Evolutionary conservation across 441 rosid species (phyloP).

Genomic region (Pelargonium myrrhifolium): DNA sequence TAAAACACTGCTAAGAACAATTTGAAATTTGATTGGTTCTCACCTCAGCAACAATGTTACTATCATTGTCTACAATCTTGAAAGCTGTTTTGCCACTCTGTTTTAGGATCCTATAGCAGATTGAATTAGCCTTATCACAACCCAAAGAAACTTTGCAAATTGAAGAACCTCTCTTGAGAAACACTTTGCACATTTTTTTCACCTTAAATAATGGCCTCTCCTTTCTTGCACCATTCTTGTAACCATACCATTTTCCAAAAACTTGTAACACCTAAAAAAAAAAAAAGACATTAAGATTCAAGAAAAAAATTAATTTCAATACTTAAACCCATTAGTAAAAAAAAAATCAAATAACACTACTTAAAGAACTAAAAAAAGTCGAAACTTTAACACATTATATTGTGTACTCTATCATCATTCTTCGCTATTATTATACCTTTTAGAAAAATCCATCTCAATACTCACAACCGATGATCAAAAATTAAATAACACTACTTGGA

Average conservation of each 20-base stretch:
- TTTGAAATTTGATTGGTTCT: not conserved
- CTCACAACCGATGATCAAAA: too few relatives aligned
- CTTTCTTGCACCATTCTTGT: constrained; percentile 1
- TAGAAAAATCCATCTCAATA: too few relatives aligned
- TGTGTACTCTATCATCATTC: too few relatives aligned
- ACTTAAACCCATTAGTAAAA: too few relatives aligned
- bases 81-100: not conserved
- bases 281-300: not conserved
- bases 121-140: not conserved
- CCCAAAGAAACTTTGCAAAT: not conserved
- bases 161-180: not conserved
- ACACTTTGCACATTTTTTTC: not conserved
- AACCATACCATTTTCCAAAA: not conserved
- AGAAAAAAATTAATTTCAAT: too few relatives aligned
- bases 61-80: not conserved
- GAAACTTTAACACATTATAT: too few relatives aligned
- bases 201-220: not conserved
- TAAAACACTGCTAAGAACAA: too few relatives aligned
- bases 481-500: too few relatives aligned
- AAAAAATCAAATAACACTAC: too few relatives aligned
- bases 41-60: not conserved
- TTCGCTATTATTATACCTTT: too few relatives aligned
- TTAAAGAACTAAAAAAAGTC: too few relatives aligned
- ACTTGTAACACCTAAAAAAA: not conserved
- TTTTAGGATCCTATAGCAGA: not conserved